Evolutionary conservation across 345 rosid species (phyloP).

Genomic region (Lenwebbia sp.): DNA sequence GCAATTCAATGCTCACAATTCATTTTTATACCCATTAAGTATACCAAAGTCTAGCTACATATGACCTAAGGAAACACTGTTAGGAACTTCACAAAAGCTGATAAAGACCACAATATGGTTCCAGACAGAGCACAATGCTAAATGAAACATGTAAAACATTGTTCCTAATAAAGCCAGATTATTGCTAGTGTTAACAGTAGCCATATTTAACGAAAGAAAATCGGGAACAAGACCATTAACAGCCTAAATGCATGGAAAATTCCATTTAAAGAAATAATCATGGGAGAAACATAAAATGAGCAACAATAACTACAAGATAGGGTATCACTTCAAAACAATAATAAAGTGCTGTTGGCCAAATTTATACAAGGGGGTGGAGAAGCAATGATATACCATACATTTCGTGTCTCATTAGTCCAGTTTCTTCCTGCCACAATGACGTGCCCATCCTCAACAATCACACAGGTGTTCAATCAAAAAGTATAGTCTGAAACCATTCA

Average conservation of each 20-base stretch:
- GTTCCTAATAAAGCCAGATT: not conserved
- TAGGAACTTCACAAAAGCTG: not conserved
- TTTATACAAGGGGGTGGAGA: not conserved
- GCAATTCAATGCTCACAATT: not conserved
- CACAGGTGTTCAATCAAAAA: not conserved
- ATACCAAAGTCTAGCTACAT: not conserved
- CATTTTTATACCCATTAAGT: not conserved
- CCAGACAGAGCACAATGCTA: not conserved
- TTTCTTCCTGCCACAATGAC: not conserved
- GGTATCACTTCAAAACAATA: not conserved
- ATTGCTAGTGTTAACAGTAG: not conserved
- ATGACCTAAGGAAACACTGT: not conserved
- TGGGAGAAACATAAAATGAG: not conserved
- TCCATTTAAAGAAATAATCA: not conserved
- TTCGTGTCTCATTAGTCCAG: not conserved
- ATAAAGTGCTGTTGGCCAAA: not conserved
- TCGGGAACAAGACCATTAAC: not conserved
- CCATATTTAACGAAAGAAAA: not conserved
- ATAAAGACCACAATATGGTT: not conserved
- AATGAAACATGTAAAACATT: not conserved
- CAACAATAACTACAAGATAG: not conserved
- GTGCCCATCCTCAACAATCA: not conserved
- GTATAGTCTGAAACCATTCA: not conserved
- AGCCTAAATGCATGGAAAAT: not conserved
- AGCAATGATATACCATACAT: not conserved